Percentiles rank a stretch among this genome's conserved stretches.
These are phyloP conservation scores for Ceriops decandra DNA, from an alignment of 345 rosid genomes.

Conservation along the genomic window DNA sequence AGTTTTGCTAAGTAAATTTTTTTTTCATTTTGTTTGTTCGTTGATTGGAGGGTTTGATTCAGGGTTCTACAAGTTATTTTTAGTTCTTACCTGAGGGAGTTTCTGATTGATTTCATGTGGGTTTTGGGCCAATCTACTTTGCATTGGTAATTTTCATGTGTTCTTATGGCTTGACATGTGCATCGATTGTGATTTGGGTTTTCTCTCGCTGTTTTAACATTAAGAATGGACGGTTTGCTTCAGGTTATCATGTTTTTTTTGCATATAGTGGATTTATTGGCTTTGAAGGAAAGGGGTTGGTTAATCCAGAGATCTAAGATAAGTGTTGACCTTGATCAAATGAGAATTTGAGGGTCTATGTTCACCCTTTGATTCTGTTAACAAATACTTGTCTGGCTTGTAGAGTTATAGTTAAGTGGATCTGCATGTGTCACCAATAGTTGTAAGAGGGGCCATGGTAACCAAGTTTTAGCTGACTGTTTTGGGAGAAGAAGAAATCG, in stretches of 20 bases:
- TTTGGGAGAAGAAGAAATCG: background rate
- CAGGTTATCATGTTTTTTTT: background rate
- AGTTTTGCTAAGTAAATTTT: background rate
- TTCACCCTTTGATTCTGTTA: too few relatives aligned
- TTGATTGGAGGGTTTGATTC: background rate
- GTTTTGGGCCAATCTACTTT: too few relatives aligned
- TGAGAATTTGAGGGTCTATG: too few relatives aligned
- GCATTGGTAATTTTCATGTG: too few relatives aligned
- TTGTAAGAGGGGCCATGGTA: background rate
- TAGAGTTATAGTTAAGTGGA: background rate
- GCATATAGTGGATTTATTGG: background rate
- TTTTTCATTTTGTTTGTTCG: background rate
- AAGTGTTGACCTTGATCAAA: background rate
- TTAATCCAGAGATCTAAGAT: background rate
- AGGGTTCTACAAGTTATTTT: too few relatives aligned
- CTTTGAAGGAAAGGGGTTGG: background rate
- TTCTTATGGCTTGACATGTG: too few relatives aligned
- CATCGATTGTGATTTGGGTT: background rate
- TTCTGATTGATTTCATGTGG: too few relatives aligned
- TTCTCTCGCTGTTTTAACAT: background rate
- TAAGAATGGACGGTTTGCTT: background rate
- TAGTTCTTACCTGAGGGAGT: too few relatives aligned
- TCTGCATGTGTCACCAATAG: background rate
- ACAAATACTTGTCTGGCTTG: background rate
- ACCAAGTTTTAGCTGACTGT: background rate